Conservation (phyloP, 495 filamentous ascomycete species). For the Penicillium coprophilum region DNA sequence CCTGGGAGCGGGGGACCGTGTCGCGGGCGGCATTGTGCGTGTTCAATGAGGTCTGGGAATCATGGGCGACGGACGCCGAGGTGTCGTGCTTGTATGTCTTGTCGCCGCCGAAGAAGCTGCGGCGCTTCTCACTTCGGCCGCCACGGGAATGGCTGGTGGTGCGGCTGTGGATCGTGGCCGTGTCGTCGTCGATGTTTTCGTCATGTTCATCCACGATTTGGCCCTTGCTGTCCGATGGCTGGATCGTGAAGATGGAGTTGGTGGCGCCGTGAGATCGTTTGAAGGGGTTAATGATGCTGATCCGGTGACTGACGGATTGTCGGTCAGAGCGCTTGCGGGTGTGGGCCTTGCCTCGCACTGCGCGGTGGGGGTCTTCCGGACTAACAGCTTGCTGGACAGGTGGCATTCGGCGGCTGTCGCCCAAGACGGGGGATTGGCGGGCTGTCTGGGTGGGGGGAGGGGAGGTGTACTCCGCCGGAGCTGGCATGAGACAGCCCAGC, state of each 20-base stretch:
- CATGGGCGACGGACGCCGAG: constrained; percentile 37
- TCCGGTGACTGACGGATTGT: constrained; percentile 47
- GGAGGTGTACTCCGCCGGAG: constrained; percentile 27
- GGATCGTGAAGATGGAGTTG: constrained; percentile 40
- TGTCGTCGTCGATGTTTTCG: constrained; percentile 38
- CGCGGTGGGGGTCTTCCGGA: constrained; percentile 40
- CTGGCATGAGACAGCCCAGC: constrained; percentile 28
- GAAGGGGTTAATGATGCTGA: constrained; percentile 51
- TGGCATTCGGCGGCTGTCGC: constrained; percentile 27
- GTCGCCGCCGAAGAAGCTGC: constrained; percentile 45
- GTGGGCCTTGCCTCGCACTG: constrained; percentile 32
- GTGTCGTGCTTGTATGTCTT: constrained; percentile 39
- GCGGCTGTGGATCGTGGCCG: constrained; percentile 46
- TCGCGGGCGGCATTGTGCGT: constrained; percentile 34
- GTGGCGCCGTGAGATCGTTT: constrained; percentile 42
- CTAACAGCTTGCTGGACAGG: constrained; percentile 34
- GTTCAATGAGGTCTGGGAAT: constrained; percentile 27
- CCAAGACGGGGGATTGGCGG: constrained; percentile 26
- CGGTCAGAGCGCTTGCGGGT: constrained; percentile 38
- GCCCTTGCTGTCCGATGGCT: constrained; percentile 26
- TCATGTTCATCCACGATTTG: constrained; percentile 26
- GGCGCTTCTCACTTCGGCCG: constrained; percentile 38
- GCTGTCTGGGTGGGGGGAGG: constrained; percentile 26
- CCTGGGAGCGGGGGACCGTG: constrained; percentile 33
- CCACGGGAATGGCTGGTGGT: constrained; percentile 42